Evolutionary conservation across 108 stramenopile genomes (phyloP).

Genomic region (Nitzschia putrida): DNA sequence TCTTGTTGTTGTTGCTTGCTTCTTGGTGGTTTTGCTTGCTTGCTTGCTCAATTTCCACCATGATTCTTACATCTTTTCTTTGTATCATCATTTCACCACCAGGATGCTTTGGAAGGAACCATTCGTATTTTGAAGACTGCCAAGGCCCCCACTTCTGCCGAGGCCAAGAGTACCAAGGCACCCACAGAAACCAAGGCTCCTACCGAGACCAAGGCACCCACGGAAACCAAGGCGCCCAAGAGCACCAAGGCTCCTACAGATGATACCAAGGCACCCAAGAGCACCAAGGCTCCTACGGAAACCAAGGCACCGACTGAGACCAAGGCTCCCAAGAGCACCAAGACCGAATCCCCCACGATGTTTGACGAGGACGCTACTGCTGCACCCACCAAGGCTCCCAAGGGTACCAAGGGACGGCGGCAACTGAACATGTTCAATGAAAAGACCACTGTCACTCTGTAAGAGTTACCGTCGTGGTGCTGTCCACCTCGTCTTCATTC

Average conservation of each 20-base stretch:
- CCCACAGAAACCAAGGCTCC: constrained; percentile 8
- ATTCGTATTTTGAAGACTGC: background rate
- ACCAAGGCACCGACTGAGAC: background rate
- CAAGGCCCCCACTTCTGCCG: background rate
- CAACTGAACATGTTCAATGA: no score
- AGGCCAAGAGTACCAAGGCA: constrained; percentile 1
- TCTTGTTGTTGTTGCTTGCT: no score
- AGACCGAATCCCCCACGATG: background rate
- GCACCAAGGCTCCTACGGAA: background rate
- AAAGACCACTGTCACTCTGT: no score
- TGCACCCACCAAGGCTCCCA: constrained; percentile 5
- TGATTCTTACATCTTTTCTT: no score
- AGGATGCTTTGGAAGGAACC: no score
- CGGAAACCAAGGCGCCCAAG: background rate
- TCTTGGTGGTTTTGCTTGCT: no score
- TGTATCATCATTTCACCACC: no score
- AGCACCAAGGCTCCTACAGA: constrained; percentile 1
- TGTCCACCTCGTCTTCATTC: no score
- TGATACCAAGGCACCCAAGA: constrained; percentile 4
- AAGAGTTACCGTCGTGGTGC: no score
- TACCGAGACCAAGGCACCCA: background rate
- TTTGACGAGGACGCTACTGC: no score
- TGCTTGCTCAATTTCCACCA: no score
- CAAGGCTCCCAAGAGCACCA: constrained; percentile 8
- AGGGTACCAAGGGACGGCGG: constrained; percentile 1